These are phyloP conservation scores for Paragyromitra xinjiangensis DNA, from an alignment of 495 filamentous ascomycete genomes.

Conservation along the genomic window DNA sequence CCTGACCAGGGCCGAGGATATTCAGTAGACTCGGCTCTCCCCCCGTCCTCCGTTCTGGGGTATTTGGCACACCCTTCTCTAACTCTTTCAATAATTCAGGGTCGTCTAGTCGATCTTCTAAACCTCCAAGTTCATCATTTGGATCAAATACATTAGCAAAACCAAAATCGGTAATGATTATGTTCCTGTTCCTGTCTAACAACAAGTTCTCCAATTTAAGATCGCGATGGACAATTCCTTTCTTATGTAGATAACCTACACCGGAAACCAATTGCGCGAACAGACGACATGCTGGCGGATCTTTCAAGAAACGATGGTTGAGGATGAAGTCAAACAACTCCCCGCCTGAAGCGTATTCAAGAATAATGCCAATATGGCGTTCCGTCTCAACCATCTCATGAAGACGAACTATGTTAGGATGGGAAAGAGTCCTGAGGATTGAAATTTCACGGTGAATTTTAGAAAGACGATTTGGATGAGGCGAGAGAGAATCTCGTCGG, in stretches of 20 bases:
- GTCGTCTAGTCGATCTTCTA: conserved; percentile 80
- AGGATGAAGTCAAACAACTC: conserved; percentile 99
- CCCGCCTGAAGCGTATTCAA: conserved; percentile 97
- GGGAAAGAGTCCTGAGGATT: conserved; percentile 83
- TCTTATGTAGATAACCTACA: conserved; percentile 98
- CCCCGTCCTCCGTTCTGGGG: conserved; percentile 53
- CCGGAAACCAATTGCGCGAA: conserved; percentile 97
- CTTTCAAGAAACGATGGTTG: conserved; percentile 94
- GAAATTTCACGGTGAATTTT: conserved; percentile 98
- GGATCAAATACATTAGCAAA: conserved; percentile 98
- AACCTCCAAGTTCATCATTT: conserved; percentile 82
- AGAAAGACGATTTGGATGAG: conserved; percentile 84
- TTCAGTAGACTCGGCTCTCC: conserved; percentile 53
- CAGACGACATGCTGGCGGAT: conserved; percentile 84
- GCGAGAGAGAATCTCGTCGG: conserved; percentile 83
- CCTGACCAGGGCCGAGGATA: conserved; percentile 56
- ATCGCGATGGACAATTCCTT: conserved; percentile 97
- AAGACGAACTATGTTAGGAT: conserved; percentile 95
- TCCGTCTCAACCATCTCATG: conserved; percentile 99
- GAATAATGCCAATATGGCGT: conserved; percentile 94
- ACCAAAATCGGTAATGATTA: conserved; percentile 99
- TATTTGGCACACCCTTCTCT: conserved; percentile 57
- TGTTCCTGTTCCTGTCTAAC: conserved; percentile 94
- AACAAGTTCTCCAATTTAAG: conserved; percentile 97
- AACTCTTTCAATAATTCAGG: conserved; percentile 58